Evolutionary conservation across 345 rosid genomes (phyloP).

Genomic region (Rhodamnia argentea): DNA sequence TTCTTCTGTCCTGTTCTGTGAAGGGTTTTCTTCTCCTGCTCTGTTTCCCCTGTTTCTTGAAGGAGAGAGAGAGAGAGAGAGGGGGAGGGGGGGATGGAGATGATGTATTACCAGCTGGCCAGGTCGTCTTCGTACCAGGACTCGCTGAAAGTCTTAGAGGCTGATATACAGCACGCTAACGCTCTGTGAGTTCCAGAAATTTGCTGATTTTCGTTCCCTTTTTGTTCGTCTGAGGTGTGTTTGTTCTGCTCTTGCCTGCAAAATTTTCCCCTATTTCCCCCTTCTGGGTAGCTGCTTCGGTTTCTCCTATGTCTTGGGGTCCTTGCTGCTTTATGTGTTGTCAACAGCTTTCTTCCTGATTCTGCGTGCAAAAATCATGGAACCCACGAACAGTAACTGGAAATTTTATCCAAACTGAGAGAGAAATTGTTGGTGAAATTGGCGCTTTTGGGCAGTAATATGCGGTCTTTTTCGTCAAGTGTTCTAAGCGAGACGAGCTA

Average conservation of each 20-base stretch:
- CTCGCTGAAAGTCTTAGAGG: conserved; percentile 68
- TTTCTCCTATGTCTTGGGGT: background rate
- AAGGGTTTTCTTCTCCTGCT: background rate
- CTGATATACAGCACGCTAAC: conserved; percentile 86
- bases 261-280: background rate
- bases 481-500: background rate
- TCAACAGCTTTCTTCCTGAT: background rate
- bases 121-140: conserved; percentile 64
- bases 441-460: background rate
- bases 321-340: background rate
- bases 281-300: background rate
- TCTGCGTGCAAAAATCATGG: background rate
- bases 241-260: background rate
- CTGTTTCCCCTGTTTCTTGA: background rate
- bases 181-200: conserved; percentile 48
- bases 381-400: background rate
- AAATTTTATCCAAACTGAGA: background rate
- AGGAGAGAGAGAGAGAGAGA: background rate
- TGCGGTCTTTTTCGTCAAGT: background rate
- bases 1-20: background rate
- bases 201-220: background rate
- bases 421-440: background rate
- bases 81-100: conserved; percentile 6
- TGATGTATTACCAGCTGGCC: conserved; percentile 46
- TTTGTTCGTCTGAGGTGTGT: background rate